phyloP scores from a whole-genome alignment of 73 alveolate species.

The Paramecium sonneborni region DNA sequence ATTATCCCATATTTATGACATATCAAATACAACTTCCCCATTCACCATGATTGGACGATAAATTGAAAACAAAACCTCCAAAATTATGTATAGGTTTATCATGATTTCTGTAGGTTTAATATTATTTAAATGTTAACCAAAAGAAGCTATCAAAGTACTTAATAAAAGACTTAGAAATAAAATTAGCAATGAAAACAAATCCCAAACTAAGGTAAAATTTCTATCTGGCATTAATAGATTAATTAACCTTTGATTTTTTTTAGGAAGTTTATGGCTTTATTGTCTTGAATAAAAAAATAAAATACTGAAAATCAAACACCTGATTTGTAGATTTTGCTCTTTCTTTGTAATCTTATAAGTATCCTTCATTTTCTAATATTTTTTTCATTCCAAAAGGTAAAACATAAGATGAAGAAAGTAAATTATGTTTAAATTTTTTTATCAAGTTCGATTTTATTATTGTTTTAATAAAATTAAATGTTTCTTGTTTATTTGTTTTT shows the following conservation, averaged over 20 bases:
- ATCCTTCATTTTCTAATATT: not conserved
- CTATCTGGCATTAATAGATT: not conserved
- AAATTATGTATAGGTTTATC: not conserved
- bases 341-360: not conserved
- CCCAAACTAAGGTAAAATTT: not conserved
- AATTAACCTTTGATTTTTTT: not conserved
- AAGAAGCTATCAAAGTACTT: not conserved
- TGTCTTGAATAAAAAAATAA: not conserved
- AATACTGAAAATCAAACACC: not conserved
- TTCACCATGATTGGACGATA: not conserved
- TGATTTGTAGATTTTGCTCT: not conserved
- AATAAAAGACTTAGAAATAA: not conserved
- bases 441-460: not conserved
- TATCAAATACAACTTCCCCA: not conserved
- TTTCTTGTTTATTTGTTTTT: not conserved
- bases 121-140: not conserved
- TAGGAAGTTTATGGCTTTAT: not conserved
- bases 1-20: not conserved
- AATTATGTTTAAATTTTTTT: not conserved
- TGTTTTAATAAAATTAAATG: not conserved
- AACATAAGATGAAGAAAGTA: not conserved
- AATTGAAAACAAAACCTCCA: not conserved
- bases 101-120: not conserved
- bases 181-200: not conserved
- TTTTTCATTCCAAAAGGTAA: not conserved